Evolutionary conservation across 2,329 filamentous ascomycete species (phyloP).

Genomic region (Alternaria arbusti): DNA sequence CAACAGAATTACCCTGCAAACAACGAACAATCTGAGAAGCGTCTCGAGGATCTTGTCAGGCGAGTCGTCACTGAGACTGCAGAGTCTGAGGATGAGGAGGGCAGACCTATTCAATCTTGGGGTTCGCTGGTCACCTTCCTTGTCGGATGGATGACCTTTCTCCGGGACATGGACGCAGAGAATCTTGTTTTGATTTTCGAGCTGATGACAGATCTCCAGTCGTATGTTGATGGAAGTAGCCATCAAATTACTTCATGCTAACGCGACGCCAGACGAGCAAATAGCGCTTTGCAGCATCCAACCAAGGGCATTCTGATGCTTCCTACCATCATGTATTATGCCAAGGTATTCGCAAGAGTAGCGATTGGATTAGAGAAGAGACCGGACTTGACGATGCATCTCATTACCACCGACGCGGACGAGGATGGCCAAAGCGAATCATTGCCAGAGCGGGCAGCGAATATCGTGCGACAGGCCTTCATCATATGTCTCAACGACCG

Average conservation of each 20-base stretch:
- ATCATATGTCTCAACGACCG: constrained; percentile 87
- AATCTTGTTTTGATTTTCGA: constrained; percentile 79
- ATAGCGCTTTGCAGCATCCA: constrained; percentile 79
- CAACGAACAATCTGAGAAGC: constrained; percentile 24
- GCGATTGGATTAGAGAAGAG: constrained; percentile 83
- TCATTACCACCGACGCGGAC: constrained; percentile 60
- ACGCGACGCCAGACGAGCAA: constrained; percentile 65
- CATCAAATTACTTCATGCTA: constrained; percentile 1
- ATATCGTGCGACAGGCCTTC: constrained; percentile 89
- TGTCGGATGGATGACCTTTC: constrained; percentile 79
- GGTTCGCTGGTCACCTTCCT: constrained; percentile 79
- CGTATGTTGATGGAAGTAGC: constrained; percentile 60
- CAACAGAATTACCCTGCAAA: constrained; percentile 30
- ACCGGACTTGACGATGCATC: constrained; percentile 74
- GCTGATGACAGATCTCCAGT: constrained; percentile 73
- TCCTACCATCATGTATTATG: constrained; percentile 81
- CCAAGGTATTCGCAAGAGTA: constrained; percentile 78
- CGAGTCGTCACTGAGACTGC: constrained; percentile 49
- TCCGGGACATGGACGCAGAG: constrained; percentile 79
- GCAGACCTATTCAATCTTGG: constrained; percentile 66
- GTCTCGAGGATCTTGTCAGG: constrained; percentile 33
- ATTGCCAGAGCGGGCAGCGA: constrained; percentile 84
- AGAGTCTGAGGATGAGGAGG: constrained; percentile 66
- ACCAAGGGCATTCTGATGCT: constrained; percentile 82
- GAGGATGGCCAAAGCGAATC: constrained; percentile 75